phyloP scores from a whole-genome alignment of 2,329 filamentous ascomycete species.

The Sporothrix globosa region DNA sequence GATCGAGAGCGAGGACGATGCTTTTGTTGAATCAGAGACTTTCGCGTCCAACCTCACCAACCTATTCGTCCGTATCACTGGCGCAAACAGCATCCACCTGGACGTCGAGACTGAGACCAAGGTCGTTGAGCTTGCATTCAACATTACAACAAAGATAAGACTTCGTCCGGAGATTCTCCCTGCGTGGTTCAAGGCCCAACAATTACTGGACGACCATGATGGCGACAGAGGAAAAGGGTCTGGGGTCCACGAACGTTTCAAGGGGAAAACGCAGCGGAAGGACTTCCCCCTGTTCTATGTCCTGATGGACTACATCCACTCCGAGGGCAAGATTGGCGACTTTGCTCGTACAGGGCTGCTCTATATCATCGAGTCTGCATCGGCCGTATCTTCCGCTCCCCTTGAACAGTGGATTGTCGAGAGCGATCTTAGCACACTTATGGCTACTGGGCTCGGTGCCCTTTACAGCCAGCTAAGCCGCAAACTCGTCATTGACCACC shows the following conservation, averaged over 20 bases:
- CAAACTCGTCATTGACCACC: constrained; percentile 79
- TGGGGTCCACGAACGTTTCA: constrained; percentile 76
- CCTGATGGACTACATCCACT: constrained; percentile 93
- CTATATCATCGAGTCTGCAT: constrained; percentile 93
- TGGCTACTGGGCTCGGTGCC: constrained; percentile 92
- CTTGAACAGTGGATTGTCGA: constrained; percentile 97
- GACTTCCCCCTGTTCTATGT: constrained; percentile 97
- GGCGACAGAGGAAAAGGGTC: constrained; percentile 37
- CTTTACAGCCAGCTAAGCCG: constrained; percentile 68
- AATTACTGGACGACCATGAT: constrained; percentile 35
- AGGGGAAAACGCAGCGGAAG: constrained; percentile 81
- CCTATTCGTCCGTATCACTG: constrained; percentile 77
- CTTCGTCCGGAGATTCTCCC: constrained; percentile 83
- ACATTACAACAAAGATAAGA: constrained; percentile 93
- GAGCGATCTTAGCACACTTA: constrained; percentile 91
- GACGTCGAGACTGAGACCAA: constrained; percentile 82
- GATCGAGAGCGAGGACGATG: constrained; percentile 95
- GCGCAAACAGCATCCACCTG: constrained; percentile 71
- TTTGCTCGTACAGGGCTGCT: constrained; percentile 92
- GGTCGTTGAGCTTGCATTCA: constrained; percentile 91
- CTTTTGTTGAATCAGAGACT: constrained; percentile 81
- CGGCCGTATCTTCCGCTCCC: constrained; percentile 77
- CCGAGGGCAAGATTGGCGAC: constrained; percentile 91
- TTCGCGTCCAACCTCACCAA: constrained; percentile 89
- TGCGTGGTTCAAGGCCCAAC: constrained; percentile 81